Evolutionary conservation across 495 filamentous ascomycete species (phyloP).

Genomic region (Physcia stellaris): DNA sequence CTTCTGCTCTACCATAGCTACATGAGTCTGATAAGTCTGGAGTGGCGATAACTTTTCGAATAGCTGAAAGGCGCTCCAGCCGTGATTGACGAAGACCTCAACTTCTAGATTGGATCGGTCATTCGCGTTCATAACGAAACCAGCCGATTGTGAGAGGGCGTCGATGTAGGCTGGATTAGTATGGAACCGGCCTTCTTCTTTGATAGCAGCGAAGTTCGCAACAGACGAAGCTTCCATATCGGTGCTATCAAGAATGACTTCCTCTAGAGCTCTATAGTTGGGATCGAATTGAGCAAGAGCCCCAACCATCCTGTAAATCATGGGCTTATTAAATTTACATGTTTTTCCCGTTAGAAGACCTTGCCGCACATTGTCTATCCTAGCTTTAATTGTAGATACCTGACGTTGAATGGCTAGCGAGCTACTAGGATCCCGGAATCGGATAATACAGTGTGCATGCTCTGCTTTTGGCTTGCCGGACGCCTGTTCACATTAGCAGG

Average conservation of each 20-base stretch:
- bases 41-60: slow-evolving; percentile 33
- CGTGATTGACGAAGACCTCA: slow-evolving; percentile 48
- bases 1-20: slow-evolving; percentile 34
- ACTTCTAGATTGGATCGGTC: slow-evolving; percentile 44
- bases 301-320: slow-evolving; percentile 53
- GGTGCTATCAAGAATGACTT: slow-evolving; percentile 17
- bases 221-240: slow-evolving; percentile 15
- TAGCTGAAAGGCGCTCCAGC: slow-evolving; percentile 46
- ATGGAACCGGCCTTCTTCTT: slow-evolving; percentile 44
- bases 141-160: slow-evolving; percentile 43
- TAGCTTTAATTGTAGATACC: slow-evolving; percentile 11
- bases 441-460: slow-evolving; percentile 4
- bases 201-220: slow-evolving; percentile 22
- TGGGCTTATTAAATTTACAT: slow-evolving; percentile 31
- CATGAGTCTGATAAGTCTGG: slow-evolving; percentile 47
- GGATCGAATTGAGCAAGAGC: slow-evolving; percentile 48
- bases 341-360: slow-evolving; percentile 17
- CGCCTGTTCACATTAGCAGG: too few relatives aligned
- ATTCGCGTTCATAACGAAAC: slow-evolving; percentile 51
- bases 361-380: slow-evolving; percentile 29
- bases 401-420: slow-evolving; percentile 1
- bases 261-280: slow-evolving; percentile 44
- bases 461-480: too few relatives aligned
- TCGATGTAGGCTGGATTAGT: slow-evolving; percentile 35
- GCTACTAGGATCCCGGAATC: slow-evolving; percentile 1